Evolutionary conservation across 2,329 filamentous ascomycete species (phyloP), one percentile per base, ranked within the genome.

Genomic region (Aspergillus novoparasiticus): DNA sequence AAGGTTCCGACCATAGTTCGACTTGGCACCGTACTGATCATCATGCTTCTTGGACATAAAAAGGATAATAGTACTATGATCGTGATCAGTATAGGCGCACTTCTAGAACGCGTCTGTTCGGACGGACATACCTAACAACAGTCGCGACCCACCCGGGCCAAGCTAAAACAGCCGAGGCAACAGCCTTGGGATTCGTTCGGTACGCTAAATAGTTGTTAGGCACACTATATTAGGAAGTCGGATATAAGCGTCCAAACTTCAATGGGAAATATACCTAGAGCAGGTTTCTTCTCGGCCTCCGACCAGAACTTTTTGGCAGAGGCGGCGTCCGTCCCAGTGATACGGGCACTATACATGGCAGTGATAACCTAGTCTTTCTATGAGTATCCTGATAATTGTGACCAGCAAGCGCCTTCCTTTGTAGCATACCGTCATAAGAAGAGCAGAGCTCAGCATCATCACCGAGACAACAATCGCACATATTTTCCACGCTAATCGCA

Each of bases 401-500:
- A 36, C 14, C 14, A 16, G 14, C 34, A 16, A 16, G 14, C 2
- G 16, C 26, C 26, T 28, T 28, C 26, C 34, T 36, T 14, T 3
- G 12, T 6, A 36, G 14, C 45, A 19, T 48, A 48, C 45, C 12
- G 45, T 48, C 45, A 48, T 48, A 4, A 26, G 4, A 48, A 48
- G 45, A 48, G 83, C 83, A 79, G 1, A 86, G 73, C 16, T 81
- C 78, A 68, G 48, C 66, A 68, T 68, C 66, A 84, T 79, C 12
- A 83, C 39, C 39, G 79, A 81, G 9, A 85, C 76, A 2, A 85
- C 70, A 1, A 86, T 72, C 0, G 82, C 82, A 65, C 80, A 84
- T 12, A 83, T 77, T 68, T 80, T 84, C 86, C 85, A 88, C 0
- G 84, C 82, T n/a, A 81, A 67, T 56, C 82, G 81, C 4, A 87